Percentiles rank a stretch among this genome's conserved stretches.
Conservation (phyloP, 352 stramenopile species). For the Phytopythium boreale region DNA sequence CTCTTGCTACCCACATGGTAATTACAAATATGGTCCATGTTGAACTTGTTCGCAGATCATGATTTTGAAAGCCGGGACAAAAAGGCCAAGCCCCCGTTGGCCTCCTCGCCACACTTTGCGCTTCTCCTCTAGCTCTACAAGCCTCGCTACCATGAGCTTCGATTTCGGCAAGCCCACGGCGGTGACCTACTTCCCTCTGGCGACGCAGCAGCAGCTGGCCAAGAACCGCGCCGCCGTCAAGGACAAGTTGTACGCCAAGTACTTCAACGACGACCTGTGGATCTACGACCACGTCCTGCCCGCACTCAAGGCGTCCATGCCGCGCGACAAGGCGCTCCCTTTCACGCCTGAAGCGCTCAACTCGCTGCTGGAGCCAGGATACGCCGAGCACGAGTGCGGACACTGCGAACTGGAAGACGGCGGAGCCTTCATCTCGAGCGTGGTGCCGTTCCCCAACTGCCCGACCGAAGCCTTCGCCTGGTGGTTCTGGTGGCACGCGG, state of each 20-base stretch:
- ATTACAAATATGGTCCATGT: too few relatives aligned
- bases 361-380: neutral
- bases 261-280: conserved; percentile 4
- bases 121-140: too few relatives aligned
- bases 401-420: neutral
- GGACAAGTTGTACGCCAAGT: conserved; percentile 5
- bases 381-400: conserved; percentile 4
- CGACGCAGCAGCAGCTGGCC: neutral
- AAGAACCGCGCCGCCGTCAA: neutral
- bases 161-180: conserved; percentile 2
- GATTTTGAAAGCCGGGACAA: too few relatives aligned
- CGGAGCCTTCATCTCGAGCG: neutral
- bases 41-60: too few relatives aligned
- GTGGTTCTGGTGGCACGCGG: conserved; percentile 3
- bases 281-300: conserved; percentile 2
- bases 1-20: too few relatives aligned
- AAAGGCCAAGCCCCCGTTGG: too few relatives aligned
- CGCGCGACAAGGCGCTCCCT: neutral
- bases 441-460: conserved; percentile 1
- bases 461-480: neutral
- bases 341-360: neutral
- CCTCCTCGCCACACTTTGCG: too few relatives aligned
- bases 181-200: conserved; percentile 1
- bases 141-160: neutral
- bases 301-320: conserved; percentile 1